Conservation (phyloP, 208 protist species). For the Acanthamoeba castellanii region DNA sequence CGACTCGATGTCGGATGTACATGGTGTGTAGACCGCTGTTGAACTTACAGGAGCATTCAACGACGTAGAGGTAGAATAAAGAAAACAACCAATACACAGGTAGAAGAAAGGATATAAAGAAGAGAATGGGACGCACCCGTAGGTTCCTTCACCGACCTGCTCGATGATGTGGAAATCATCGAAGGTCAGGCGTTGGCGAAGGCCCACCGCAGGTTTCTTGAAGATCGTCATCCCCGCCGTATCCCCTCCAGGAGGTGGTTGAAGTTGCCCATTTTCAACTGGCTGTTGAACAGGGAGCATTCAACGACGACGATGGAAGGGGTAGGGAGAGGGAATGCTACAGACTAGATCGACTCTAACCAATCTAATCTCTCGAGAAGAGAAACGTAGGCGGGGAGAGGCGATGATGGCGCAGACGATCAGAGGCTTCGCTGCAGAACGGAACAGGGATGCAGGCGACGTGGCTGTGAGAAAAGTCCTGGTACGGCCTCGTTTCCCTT, state of each 20-base stretch:
- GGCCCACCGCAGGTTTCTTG: neutral
- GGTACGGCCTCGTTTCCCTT: neutral
- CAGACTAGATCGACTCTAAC: neutral
- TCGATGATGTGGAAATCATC: slow-evolving; percentile 50
- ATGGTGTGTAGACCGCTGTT: too few species aligned
- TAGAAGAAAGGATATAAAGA: too few species aligned
- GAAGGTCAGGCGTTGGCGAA: neutral
- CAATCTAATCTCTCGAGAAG: neutral
- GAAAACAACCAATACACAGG: too few species aligned
- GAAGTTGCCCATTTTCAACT: slow-evolving; percentile 34
- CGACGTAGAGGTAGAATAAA: too few species aligned
- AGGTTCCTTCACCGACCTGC: slow-evolving; percentile 60
- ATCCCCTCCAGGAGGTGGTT: slow-evolving; percentile 7
- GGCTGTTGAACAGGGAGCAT: slow-evolving; percentile 20
- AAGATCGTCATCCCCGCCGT: neutral
- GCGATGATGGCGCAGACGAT: neutral
- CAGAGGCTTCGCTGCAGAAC: slow-evolving; percentile 21
- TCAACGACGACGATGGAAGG: slow-evolving; percentile 3
- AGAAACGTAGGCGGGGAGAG: neutral
- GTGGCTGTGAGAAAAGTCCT: neutral
- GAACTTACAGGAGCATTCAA: too few species aligned
- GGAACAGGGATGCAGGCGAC: neutral
- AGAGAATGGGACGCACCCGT: neutral
- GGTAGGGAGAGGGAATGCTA: neutral
- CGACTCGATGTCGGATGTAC: too few species aligned